phyloP scores from a whole-genome alignment of 495 filamentous ascomycete species.

The Xylaria castorea region DNA sequence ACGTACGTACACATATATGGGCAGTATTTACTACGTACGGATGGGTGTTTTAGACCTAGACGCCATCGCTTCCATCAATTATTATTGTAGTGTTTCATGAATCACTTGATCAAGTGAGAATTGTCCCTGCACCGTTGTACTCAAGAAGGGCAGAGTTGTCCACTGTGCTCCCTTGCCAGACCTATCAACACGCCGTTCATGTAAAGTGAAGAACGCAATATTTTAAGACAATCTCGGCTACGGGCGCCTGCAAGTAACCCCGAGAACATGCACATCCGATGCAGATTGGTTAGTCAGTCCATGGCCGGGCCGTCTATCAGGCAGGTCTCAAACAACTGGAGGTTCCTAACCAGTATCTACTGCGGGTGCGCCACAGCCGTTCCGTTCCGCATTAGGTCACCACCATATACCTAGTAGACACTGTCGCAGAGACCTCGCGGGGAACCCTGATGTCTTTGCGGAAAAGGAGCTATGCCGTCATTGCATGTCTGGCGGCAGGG shows the following conservation, averaged over 20 bases:
- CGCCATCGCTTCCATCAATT: not conserved
- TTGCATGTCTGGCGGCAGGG: not conserved
- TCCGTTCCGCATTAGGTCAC: conserved; percentile 14
- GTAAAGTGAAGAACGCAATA: not conserved
- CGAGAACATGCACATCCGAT: not conserved
- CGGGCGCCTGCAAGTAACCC: not conserved
- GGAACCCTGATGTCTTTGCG: not conserved
- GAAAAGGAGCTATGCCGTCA: not conserved
- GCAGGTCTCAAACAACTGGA: conserved; percentile 6
- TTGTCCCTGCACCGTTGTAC: not conserved
- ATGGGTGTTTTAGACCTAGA: not conserved
- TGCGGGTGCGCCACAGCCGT: conserved; percentile 9
- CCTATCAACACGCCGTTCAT: conserved; percentile 1
- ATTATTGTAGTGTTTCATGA: not conserved
- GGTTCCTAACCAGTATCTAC: not conserved
- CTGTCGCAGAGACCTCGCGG: not conserved
- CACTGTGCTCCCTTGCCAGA: conserved; percentile 15
- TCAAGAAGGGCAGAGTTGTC: not conserved
- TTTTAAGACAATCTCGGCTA: conserved; percentile 7
- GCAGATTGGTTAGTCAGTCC: not conserved
- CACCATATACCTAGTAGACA: not conserved
- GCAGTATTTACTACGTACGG: not conserved
- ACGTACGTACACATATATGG: not conserved
- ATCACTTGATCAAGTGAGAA: not conserved
- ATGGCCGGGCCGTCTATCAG: conserved; percentile 1